Conservation (phyloP, 768 basidiomycete genomes). For the Sarcodon sp. region DNA sequence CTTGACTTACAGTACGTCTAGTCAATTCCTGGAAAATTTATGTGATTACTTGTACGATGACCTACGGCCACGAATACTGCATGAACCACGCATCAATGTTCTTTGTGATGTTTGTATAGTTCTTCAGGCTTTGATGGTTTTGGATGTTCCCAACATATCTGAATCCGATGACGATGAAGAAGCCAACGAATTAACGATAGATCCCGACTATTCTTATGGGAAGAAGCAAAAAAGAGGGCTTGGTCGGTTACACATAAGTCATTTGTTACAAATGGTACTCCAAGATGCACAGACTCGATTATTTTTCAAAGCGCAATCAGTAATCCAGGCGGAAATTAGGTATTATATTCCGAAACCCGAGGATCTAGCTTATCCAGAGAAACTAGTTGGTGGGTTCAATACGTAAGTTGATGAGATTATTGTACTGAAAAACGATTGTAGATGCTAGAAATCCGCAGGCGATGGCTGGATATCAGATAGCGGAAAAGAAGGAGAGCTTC, state of each 20-base stretch:
- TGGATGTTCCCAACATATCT: conserved; percentile 44
- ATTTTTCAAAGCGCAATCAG: conserved; percentile 91
- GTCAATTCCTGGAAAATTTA: conserved; percentile 79
- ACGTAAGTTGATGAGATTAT: background rate
- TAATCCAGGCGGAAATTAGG: conserved; percentile 81
- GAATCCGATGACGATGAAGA: conserved; percentile 21
- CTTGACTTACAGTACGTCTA: conserved; percentile 16
- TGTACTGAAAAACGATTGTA: conserved; percentile 11
- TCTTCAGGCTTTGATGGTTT: conserved; percentile 90
- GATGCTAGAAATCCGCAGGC: conserved; percentile 31
- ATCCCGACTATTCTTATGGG: conserved; percentile 25
- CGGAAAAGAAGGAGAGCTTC: conserved; percentile 52
- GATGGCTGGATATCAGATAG: conserved; percentile 25
- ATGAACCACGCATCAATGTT: conserved; percentile 77
- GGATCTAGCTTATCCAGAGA: conserved; percentile 82
- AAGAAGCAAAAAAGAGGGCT: conserved; percentile 27
- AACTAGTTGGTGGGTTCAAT: conserved; percentile 47
- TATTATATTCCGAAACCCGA: conserved; percentile 67
- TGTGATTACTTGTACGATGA: conserved; percentile 96
- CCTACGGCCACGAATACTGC: conserved; percentile 87
- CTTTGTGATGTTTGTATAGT: conserved; percentile 96
- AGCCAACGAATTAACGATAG: conserved; percentile 9
- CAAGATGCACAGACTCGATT: conserved; percentile 94
- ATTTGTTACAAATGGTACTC: conserved; percentile 76
- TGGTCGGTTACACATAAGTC: conserved; percentile 61